These are phyloP conservation scores for Pyracantha coccinea DNA, from an alignment of 331 rosid genomes.

Conservation along the genomic window DNA sequence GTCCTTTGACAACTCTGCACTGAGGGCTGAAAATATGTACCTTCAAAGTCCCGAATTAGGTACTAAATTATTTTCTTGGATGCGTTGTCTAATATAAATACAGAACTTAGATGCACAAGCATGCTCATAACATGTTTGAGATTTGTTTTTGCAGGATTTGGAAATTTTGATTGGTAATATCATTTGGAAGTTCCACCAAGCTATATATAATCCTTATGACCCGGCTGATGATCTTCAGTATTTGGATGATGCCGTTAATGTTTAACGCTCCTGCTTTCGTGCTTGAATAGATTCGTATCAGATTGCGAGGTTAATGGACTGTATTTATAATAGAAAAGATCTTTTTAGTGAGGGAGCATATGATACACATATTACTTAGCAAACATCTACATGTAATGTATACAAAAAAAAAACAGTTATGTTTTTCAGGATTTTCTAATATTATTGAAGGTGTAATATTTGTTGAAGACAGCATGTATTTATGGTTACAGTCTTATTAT, in stretches of 20 bases:
- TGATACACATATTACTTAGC: slow-evolving; percentile 3
- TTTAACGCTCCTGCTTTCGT: neutral
- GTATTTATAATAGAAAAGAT: neutral
- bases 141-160: slow-evolving; percentile 36
- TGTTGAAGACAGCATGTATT: too few relatives aligned
- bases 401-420: neutral
- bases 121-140: neutral
- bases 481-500: too few relatives aligned
- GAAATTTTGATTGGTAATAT: slow-evolving; percentile 21
- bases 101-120: neutral
- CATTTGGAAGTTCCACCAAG: slow-evolving; percentile 28
- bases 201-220: slow-evolving; percentile 18
- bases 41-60: slow-evolving; percentile 44
- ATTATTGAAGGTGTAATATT: too few relatives aligned
- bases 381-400: neutral
- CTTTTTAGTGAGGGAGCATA: neutral
- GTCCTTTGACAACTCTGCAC: slow-evolving; percentile 22
- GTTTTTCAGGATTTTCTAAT: too few relatives aligned
- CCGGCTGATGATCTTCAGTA: slow-evolving; percentile 19
- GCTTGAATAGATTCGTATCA: neutral
- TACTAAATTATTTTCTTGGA: slow-evolving; percentile 8
- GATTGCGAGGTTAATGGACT: neutral
- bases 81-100: neutral
- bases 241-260: neutral
- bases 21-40: slow-evolving; percentile 24